These are phyloP conservation scores for Dipsacomyces acuminosporus DNA, from an alignment of 371 early-diverging fungal genomes.

Conservation along the genomic window DNA sequence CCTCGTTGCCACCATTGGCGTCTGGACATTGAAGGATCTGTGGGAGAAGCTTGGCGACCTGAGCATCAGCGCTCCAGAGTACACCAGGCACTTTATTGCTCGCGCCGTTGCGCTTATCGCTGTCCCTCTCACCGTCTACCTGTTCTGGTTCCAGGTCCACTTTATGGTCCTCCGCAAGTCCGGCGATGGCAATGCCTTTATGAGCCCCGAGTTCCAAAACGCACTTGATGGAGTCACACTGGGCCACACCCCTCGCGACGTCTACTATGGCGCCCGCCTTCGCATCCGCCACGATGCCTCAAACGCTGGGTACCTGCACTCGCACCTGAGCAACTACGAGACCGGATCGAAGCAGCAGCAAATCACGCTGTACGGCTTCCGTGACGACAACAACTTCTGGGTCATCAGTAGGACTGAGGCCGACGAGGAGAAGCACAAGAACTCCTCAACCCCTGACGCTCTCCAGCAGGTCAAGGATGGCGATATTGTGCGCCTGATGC, in stretches of 20 bases:
- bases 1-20: slow-evolving; percentile 72
- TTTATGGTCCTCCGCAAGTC: slow-evolving; percentile 54
- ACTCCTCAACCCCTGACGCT: slow-evolving; percentile 29
- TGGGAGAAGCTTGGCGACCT: slow-evolving; percentile 75
- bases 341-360: slow-evolving; percentile 83
- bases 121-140: slow-evolving; percentile 72
- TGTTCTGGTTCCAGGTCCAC: slow-evolving; percentile 70
- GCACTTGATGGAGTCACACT: slow-evolving; percentile 46
- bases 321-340: slow-evolving; percentile 69
- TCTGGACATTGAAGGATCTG: slow-evolving; percentile 73
- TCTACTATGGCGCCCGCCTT: slow-evolving; percentile 71
- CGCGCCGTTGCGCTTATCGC: slow-evolving; percentile 61
- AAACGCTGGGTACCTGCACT: slow-evolving; percentile 76
- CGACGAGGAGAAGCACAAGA: slow-evolving; percentile 47
- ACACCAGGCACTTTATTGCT: slow-evolving; percentile 48
- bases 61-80: slow-evolving; percentile 47
- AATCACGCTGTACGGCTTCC: slow-evolving; percentile 80
- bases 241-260: slow-evolving; percentile 48
- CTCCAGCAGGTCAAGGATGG: slow-evolving; percentile 53
- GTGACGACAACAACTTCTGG: slow-evolving; percentile 83
- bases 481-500: slow-evolving; percentile 71
- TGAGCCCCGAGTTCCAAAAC: slow-evolving; percentile 69
- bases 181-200: slow-evolving; percentile 79
- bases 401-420: slow-evolving; percentile 48
- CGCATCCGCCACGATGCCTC: slow-evolving; percentile 66